These are phyloP conservation scores for Myrmaecium sp. DNA, from an alignment of 2,329 filamentous ascomycete species.

Conservation along the genomic window DNA sequence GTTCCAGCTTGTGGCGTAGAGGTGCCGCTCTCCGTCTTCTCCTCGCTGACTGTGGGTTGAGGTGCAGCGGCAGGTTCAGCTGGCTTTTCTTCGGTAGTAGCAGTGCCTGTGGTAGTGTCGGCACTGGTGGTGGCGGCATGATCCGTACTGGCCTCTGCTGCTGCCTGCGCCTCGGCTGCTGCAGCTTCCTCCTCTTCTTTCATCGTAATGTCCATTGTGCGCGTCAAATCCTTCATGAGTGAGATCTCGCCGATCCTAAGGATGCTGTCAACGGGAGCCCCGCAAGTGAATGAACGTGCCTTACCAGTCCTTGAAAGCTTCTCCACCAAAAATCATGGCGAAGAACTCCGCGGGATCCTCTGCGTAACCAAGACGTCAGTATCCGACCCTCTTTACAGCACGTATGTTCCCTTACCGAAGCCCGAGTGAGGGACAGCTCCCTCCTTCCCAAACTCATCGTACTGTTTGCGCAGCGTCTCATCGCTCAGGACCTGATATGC, in stretches of 20 bases:
- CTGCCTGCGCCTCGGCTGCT: conserved; percentile 34
- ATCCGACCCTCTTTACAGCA: neutral
- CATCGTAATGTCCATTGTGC: conserved; percentile 97
- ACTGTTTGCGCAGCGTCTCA: conserved; percentile 69
- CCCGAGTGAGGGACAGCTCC: conserved; percentile 78
- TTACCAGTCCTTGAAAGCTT: conserved; percentile 76
- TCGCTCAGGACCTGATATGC: conserved; percentile 75
- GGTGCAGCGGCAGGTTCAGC: conserved; percentile 3
- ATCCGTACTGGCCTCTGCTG: conserved; percentile 32
- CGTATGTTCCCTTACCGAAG: conserved; percentile 43
- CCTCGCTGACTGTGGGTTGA: neutral
- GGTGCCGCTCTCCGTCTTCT: neutral
- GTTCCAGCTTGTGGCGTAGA: conserved; percentile 6
- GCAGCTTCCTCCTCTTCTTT: conserved; percentile 58
- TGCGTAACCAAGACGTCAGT: conserved; percentile 12
- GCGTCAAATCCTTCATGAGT: conserved; percentile 94
- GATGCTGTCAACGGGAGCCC: neutral
- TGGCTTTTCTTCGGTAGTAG: conserved; percentile 5
- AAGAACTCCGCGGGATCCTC: conserved; percentile 95
- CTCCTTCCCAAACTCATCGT: conserved; percentile 96
- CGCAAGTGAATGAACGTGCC: neutral
- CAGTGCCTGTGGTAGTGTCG: conserved; percentile 10
- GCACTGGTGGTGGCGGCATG: conserved; percentile 11
- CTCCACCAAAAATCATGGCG: conserved; percentile 92
- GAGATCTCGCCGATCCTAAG: conserved; percentile 83